Percentiles rank a stretch among this genome's conserved stretches.
These are phyloP conservation scores for Fusarium succisae DNA, from an alignment of 2,329 filamentous ascomycete species.

Conservation along the genomic window DNA sequence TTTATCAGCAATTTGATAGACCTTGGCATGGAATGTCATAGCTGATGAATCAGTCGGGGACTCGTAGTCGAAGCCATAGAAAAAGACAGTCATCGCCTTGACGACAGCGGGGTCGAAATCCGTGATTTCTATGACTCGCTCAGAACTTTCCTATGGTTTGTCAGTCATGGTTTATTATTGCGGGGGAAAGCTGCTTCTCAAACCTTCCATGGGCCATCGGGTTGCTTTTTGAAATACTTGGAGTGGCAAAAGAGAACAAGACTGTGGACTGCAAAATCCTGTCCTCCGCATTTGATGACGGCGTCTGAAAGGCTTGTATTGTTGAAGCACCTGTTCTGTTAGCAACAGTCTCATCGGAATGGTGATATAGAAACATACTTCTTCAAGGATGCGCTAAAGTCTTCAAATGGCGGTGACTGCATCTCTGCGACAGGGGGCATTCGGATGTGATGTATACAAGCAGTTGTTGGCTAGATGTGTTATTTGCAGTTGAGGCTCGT, in stretches of 20 bases:
- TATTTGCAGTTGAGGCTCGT: too few relatives aligned
- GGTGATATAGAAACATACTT: not conserved
- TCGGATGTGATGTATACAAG: too few relatives aligned
- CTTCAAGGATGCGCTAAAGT: not conserved
- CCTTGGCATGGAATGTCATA: not conserved
- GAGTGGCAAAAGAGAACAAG: not conserved
- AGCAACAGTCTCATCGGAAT: accelerated
- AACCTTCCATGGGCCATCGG: conserved; percentile 9
- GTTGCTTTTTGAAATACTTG: not conserved
- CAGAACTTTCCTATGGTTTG: accelerated
- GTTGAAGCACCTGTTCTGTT: not conserved
- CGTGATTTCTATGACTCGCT: accelerated
- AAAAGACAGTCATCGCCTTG: not conserved
- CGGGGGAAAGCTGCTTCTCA: too few relatives aligned
- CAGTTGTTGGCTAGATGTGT: too few relatives aligned
- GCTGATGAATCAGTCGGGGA: accelerated
- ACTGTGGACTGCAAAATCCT: not conserved
- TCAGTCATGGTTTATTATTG: not conserved
- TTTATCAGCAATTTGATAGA: not conserved
- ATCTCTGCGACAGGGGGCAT: accelerated
- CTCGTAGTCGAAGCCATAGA: not conserved
- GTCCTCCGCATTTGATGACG: not conserved
- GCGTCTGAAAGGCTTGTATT: not conserved
- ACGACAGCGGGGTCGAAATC: not conserved
- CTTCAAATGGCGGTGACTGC: not conserved